A percentile compares a stretch with the other conserved stretches of the same genome.
phyloP scores from a whole-genome alignment of 352 stramenopile genomes.

The Phytopythium litorale region DNA sequence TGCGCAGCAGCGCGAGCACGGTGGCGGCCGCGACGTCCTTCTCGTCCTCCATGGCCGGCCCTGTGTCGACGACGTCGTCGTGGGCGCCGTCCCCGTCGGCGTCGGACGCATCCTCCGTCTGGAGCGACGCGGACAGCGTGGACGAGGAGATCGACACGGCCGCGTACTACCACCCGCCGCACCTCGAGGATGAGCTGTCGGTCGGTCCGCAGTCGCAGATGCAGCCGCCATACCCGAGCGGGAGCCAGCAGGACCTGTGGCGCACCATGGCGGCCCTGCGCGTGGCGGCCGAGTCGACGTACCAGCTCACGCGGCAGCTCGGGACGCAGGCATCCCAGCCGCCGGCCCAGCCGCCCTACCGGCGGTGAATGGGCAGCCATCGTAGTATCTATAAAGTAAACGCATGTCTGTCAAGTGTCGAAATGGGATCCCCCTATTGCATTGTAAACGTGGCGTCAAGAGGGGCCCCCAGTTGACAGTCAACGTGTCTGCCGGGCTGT shows the following conservation, averaged over 20 bases:
- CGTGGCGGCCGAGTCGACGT: slow-evolving; percentile 52
- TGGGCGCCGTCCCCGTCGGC: slow-evolving; percentile 6
- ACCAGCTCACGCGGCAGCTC: slow-evolving; percentile 44
- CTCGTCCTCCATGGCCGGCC: slow-evolving; percentile 4
- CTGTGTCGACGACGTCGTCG: neutral
- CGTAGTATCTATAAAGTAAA: neutral
- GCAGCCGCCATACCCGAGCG: slow-evolving; percentile 7
- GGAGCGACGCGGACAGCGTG: slow-evolving; percentile 4
- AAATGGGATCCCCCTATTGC: neutral
- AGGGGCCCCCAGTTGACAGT: too few species aligned
- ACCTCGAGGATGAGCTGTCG: slow-evolving; percentile 2
- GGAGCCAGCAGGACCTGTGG: slow-evolving; percentile 21
- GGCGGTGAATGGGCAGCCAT: neutral
- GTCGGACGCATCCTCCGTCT: slow-evolving; percentile 4
- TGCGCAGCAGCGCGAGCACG: neutral
- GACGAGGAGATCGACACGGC: slow-evolving; percentile 13
- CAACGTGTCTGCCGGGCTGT: too few species aligned
- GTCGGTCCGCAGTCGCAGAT: neutral
- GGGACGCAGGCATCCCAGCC: neutral
- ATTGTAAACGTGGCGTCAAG: neutral
- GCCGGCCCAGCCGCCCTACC: neutral
- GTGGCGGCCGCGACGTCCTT: neutral
- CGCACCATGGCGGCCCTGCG: slow-evolving; percentile 54
- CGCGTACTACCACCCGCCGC: slow-evolving; percentile 3
- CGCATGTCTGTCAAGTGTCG: neutral